These are phyloP conservation scores for Candida coleopterorum DNA, from an alignment of 805 yeast genomes.

Conservation along the genomic window DNA sequence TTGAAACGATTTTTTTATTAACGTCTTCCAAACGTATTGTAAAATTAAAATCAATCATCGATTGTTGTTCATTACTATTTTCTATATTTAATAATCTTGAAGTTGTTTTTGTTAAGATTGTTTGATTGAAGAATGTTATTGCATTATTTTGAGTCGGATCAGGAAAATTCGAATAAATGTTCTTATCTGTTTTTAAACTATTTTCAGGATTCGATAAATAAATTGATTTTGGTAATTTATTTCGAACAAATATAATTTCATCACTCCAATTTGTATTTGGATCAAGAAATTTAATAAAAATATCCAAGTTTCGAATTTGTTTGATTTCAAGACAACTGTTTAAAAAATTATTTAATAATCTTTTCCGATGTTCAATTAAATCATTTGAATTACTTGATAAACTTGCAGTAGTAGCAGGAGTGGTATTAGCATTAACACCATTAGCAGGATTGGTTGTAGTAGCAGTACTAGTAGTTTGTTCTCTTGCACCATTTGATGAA, in stretches of 20 bases:
- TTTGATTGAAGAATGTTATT: slow-evolving; percentile 30
- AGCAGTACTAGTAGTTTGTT: too few species aligned
- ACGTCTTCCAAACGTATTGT: slow-evolving; percentile 46
- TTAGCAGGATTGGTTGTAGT: too few species aligned
- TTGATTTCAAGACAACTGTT: slow-evolving; percentile 64
- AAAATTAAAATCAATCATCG: too few species aligned
- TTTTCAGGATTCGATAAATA: slow-evolving; percentile 43
- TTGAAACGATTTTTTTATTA: slow-evolving; percentile 50
- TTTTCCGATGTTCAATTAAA: slow-evolving; percentile 50
- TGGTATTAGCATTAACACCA: slow-evolving; percentile 5
- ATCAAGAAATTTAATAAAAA: slow-evolving; percentile 75
- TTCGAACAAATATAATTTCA: slow-evolving; percentile 37
- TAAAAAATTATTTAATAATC: slow-evolving; percentile 72
- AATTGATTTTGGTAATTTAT: slow-evolving; percentile 37
- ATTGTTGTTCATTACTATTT: too few species aligned
- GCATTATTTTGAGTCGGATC: slow-evolving; percentile 24
- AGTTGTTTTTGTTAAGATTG: slow-evolving; percentile 22
- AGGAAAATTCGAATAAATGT: slow-evolving; percentile 32
- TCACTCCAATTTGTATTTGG: slow-evolving; percentile 85
- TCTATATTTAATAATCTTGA: slow-evolving; percentile 13
- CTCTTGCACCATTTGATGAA: too few species aligned
- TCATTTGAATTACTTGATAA: slow-evolving; percentile 2
- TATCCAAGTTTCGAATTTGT: slow-evolving; percentile 52
- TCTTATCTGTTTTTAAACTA: slow-evolving; percentile 32
- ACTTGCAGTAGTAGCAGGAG: slow-evolving; percentile 1